phyloP scores from a whole-genome alignment of 768 basidiomycete genomes.

The Rhodosporidiobolus sp. region DNA sequence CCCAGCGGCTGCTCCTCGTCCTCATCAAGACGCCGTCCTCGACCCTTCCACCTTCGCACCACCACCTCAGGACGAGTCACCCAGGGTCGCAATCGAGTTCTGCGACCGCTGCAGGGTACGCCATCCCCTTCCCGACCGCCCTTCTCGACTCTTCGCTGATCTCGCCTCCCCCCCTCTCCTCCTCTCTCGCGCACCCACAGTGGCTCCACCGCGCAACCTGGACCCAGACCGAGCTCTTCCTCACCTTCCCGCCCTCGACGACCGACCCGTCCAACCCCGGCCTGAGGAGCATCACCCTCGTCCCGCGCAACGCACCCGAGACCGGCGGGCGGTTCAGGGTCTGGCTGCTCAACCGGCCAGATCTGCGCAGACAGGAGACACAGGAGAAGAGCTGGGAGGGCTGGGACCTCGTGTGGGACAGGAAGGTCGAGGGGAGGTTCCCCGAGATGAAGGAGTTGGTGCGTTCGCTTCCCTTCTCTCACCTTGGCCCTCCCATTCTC shows the following conservation, averaged over 20 bases:
- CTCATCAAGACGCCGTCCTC: constrained; percentile 1
- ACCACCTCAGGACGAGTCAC: constrained; percentile 29
- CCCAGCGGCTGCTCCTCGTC: neutral
- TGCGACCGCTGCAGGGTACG: constrained; percentile 51
- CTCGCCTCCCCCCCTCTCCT: neutral
- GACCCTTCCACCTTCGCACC: constrained; percentile 17
- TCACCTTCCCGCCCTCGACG: constrained; percentile 50
- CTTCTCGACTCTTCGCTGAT: neutral
- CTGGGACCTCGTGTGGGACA: constrained; percentile 47
- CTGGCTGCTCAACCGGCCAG: constrained; percentile 45
- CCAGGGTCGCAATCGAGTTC: constrained; percentile 49
- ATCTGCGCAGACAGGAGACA: neutral
- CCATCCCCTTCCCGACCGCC: too few relatives aligned
- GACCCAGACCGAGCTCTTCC: constrained; percentile 52
- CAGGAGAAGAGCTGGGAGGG: constrained; percentile 10
- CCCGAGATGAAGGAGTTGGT: constrained; percentile 47
- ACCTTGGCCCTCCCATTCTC: neutral
- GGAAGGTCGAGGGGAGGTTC: constrained; percentile 53
- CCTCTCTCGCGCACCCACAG: neutral
- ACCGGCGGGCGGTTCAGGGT: constrained; percentile 52
- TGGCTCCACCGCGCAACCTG: constrained; percentile 51
- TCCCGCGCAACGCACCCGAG: constrained; percentile 48
- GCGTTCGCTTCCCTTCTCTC: neutral
- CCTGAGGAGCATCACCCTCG: constrained; percentile 47
- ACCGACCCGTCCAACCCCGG: neutral